phyloP scores from a whole-genome alignment of 1,284 basidiomycete genomes.

The Rhodotorula sp. region DNA sequence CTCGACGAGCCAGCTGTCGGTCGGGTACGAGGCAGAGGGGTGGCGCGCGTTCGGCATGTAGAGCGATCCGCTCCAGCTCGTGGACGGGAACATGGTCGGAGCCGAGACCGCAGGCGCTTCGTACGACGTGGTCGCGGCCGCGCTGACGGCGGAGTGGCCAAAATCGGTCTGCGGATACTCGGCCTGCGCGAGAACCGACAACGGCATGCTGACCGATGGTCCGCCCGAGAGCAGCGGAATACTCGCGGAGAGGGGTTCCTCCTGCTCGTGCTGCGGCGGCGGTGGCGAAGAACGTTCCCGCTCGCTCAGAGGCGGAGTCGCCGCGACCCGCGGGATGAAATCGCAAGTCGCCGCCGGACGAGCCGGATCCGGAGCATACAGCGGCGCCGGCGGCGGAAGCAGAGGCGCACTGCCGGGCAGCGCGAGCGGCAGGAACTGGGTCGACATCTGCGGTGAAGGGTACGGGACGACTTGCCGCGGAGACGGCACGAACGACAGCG shows the following conservation, averaged over 20 bases:
- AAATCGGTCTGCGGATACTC: no score
- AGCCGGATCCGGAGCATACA: neutral
- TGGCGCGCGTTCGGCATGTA: neutral
- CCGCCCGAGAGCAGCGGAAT: no score
- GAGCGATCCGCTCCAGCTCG: neutral
- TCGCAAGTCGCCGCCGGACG: neutral
- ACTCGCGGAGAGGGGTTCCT: no score
- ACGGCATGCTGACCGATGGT: no score
- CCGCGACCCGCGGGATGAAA: no score
- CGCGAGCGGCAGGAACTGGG: neutral
- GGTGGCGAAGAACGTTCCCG: neutral
- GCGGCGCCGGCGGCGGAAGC: neutral
- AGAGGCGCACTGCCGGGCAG: neutral
- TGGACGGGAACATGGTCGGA: neutral
- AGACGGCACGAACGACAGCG: neutral
- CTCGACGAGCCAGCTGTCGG: neutral
- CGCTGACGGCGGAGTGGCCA: no score
- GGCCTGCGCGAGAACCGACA: no score
- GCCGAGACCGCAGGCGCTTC: neutral
- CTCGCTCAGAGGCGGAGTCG: no score
- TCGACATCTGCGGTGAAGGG: neutral
- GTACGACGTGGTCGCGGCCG: neutral
- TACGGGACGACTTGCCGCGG: neutral
- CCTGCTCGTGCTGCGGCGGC: no score
- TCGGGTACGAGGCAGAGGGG: neutral